Evolutionary conservation across 345 rosid species (phyloP).

Genomic region (Hypericum perforatum): DNA sequence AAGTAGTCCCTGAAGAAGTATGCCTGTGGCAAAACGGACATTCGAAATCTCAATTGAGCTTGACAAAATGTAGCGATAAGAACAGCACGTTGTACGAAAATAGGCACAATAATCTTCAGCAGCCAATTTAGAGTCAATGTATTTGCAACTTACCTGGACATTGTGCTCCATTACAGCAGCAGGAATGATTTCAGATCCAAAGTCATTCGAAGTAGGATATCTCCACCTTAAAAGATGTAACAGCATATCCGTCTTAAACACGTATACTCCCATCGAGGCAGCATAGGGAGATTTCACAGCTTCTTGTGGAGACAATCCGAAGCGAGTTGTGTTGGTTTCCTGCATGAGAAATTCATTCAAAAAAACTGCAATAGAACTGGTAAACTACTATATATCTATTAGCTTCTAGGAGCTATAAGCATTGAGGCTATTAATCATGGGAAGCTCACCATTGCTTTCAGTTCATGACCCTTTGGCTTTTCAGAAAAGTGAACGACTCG

Average conservation of each 20-base stretch:
- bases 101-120: too few relatives aligned
- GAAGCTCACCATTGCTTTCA: constrained; percentile 64
- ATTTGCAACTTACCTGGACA: constrained; percentile 46
- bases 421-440: not conserved
- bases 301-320: constrained; percentile 62
- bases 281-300: constrained; percentile 55
- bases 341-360: constrained; percentile 23
- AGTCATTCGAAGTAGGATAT: constrained; percentile 79
- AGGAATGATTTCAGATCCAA: constrained; percentile 91
- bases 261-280: constrained; percentile 94
- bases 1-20: constrained; percentile 79
- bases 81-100: too few relatives aligned
- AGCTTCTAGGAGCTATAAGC: too few relatives aligned
- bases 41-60: not conserved
- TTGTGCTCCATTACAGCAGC: constrained; percentile 71
- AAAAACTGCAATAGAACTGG: too few relatives aligned
- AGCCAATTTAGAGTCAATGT: too few relatives aligned
- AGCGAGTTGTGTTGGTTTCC: constrained; percentile 57
- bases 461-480: constrained; percentile 72
- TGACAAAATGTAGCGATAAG: not conserved
- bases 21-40: constrained; percentile 32
- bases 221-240: constrained; percentile 62
- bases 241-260: constrained; percentile 64
- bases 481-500: constrained; percentile 62
- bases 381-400: too few relatives aligned